Evolutionary conservation across 768 basidiomycete species (phyloP).

Genomic region (Podaxis mareebaensis): DNA sequence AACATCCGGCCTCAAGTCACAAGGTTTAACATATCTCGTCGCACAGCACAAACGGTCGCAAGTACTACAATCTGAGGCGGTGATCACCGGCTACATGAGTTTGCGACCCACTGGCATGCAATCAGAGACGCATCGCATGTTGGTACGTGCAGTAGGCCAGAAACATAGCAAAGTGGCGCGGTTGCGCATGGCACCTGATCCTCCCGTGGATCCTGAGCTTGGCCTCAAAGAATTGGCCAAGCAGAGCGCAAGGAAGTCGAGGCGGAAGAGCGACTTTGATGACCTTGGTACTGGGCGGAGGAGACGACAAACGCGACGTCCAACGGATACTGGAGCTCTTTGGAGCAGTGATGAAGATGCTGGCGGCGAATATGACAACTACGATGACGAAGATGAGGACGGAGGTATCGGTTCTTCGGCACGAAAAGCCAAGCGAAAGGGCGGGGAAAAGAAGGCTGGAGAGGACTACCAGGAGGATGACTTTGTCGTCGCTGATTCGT

Average conservation of each 20-base stretch:
- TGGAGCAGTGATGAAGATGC: constrained; percentile 75
- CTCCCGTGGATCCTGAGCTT: constrained; percentile 72
- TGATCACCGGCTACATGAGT: constrained; percentile 81
- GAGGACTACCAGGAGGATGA: constrained; percentile 83
- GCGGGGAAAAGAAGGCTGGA: constrained; percentile 53
- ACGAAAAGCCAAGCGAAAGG: constrained; percentile 49
- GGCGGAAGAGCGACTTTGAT: constrained; percentile 53
- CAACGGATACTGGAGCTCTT: constrained; percentile 38
- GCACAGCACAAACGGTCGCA: constrained; percentile 86
- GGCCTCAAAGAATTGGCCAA: constrained; percentile 70
- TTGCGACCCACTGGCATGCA: constrained; percentile 89
- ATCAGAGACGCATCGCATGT: constrained; percentile 84
- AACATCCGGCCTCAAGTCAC: constrained; percentile 44
- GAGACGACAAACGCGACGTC: constrained; percentile 45
- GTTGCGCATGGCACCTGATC: constrained; percentile 78
- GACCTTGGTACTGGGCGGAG: constrained; percentile 48
- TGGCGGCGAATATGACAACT: constrained; percentile 43
- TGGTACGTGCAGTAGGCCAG: constrained; percentile 84
- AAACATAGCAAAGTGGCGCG: constrained; percentile 82
- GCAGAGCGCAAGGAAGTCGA: constrained; percentile 63
- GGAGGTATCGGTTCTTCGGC: constrained; percentile 32
- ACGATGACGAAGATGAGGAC: constrained; percentile 62
- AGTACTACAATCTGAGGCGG: constrained; percentile 83
- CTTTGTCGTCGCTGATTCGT: constrained; percentile 81
- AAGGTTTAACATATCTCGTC: constrained; percentile 86